These are phyloP conservation scores for Melastoma malabathricum DNA, from an alignment of 345 rosid species.

Conservation along the genomic window DNA sequence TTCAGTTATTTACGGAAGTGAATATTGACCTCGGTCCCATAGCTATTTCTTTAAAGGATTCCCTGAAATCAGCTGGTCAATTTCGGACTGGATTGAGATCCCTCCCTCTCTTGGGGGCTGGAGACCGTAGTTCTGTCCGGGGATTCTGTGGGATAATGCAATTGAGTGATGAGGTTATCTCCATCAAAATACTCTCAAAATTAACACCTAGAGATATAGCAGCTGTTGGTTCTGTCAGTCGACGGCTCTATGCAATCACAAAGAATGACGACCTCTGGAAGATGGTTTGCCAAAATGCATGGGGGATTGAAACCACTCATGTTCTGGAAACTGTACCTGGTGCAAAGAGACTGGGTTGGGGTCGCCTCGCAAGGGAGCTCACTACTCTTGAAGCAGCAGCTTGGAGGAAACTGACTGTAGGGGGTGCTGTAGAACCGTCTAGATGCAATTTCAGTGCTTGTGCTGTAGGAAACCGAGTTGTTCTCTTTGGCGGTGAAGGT, in stretches of 20 bases:
- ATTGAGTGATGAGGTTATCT: slow-evolving; percentile 67
- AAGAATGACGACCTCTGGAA: slow-evolving; percentile 81
- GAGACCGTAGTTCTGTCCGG: slow-evolving; percentile 45
- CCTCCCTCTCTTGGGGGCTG: slow-evolving; percentile 22
- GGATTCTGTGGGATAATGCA: slow-evolving; percentile 59
- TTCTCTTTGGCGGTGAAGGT: slow-evolving; percentile 86
- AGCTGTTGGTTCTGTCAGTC: slow-evolving; percentile 58
- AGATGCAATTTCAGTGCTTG: slow-evolving; percentile 87
- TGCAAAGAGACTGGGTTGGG: slow-evolving; percentile 80
- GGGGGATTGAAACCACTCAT: slow-evolving; percentile 71
- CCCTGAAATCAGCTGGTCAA: slow-evolving; percentile 25
- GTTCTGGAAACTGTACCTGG: slow-evolving; percentile 70
- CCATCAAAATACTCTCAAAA: slow-evolving; percentile 57
- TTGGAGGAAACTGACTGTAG: slow-evolving; percentile 80
- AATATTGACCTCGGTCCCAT: slow-evolving; percentile 76
- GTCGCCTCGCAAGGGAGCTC: slow-evolving; percentile 65
- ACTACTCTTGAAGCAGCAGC: slow-evolving; percentile 86
- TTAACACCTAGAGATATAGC: slow-evolving; percentile 85
- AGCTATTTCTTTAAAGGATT: slow-evolving; percentile 30
- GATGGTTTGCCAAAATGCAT: slow-evolving; percentile 83
- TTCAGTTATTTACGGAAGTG: slow-evolving; percentile 69
- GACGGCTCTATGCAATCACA: slow-evolving; percentile 49
- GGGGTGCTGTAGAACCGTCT: slow-evolving; percentile 84
- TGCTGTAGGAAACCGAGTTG: slow-evolving; percentile 79
- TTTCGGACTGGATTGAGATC: slow-evolving; percentile 29